Evolutionary conservation across 2,329 filamentous ascomycete species (phyloP).

Genomic region (Camillea tinctor): DNA sequence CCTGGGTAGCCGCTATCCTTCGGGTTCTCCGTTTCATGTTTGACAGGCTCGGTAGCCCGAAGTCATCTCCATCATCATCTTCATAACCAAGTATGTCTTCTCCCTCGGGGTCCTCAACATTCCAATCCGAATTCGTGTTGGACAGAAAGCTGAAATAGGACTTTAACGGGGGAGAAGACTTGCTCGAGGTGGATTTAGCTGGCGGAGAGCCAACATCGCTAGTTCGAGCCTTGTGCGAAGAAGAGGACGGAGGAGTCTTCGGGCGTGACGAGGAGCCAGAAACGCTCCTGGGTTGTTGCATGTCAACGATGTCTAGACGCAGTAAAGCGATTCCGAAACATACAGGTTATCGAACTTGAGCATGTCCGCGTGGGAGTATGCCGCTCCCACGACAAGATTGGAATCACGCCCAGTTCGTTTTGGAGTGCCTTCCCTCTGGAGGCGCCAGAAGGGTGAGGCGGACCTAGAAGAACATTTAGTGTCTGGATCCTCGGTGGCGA

Average conservation of each 20-base stretch:
- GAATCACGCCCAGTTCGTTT: constrained; percentile 60
- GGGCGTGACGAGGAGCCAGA: constrained; percentile 64
- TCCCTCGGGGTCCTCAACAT: constrained; percentile 58
- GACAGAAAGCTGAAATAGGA: constrained; percentile 80
- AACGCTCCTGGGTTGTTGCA: constrained; percentile 48
- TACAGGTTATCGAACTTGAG: constrained; percentile 83
- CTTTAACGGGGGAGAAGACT: constrained; percentile 64
- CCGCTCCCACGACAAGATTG: constrained; percentile 82
- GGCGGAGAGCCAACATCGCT: constrained; percentile 57
- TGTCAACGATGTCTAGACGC: constrained; percentile 8
- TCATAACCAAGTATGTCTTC: constrained; percentile 78
- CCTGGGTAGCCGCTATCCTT: constrained; percentile 48
- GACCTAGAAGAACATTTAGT: constrained; percentile 57
- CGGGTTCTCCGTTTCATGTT: constrained; percentile 78
- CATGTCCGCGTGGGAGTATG: constrained; percentile 95
- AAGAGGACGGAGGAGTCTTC: constrained; percentile 70
- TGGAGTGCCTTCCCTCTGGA: constrained; percentile 51
- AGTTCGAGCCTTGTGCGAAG: constrained; percentile 51
- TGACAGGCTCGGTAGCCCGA: constrained; percentile 87
- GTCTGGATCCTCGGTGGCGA: constrained; percentile 11
- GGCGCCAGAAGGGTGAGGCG: constrained; percentile 84
- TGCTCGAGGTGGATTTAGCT: constrained; percentile 49
- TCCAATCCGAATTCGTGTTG: constrained; percentile 81
- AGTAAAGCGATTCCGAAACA: constrained; percentile 26
- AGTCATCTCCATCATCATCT: constrained; percentile 91